These are phyloP conservation scores for Nemania sp. DNA, from an alignment of 2,329 filamentous ascomycete genomes.

Conservation along the genomic window DNA sequence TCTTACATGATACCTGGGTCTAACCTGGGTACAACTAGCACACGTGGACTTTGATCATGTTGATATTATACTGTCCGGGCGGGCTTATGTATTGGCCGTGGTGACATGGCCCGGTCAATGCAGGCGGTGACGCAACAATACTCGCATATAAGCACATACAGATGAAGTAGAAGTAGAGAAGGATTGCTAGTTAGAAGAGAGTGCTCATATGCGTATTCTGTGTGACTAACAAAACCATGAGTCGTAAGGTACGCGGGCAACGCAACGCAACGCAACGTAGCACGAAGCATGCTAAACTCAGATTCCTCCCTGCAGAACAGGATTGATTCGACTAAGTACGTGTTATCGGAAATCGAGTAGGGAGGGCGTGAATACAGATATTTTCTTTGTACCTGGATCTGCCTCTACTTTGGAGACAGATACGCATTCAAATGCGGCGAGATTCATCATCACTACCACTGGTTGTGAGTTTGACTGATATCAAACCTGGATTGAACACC, in stretches of 20 bases:
- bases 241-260: background rate
- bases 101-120: background rate
- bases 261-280: no score
- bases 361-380: background rate
- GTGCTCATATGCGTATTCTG: background rate
- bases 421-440: background rate
- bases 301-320: background rate
- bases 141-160: slow-evolving; percentile 11
- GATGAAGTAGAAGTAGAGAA: background rate
- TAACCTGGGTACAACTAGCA: slow-evolving; percentile 6
- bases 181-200: background rate
- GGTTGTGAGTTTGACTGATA: background rate
- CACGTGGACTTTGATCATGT: slow-evolving; percentile 19
- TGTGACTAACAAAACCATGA: background rate
- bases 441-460: slow-evolving; percentile 13
- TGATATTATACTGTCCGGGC: background rate
- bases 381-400: background rate
- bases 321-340: background rate
- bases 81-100: slow-evolving; percentile 8
- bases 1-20: slow-evolving; percentile 2
- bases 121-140: slow-evolving; percentile 15
- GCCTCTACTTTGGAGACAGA: background rate
- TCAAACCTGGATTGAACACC: background rate
- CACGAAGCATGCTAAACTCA: background rate
- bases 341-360: background rate